Evolutionary conservation across 106 monocot genomes (phyloP).

Genomic region (Dioscorea dumetorum): DNA sequence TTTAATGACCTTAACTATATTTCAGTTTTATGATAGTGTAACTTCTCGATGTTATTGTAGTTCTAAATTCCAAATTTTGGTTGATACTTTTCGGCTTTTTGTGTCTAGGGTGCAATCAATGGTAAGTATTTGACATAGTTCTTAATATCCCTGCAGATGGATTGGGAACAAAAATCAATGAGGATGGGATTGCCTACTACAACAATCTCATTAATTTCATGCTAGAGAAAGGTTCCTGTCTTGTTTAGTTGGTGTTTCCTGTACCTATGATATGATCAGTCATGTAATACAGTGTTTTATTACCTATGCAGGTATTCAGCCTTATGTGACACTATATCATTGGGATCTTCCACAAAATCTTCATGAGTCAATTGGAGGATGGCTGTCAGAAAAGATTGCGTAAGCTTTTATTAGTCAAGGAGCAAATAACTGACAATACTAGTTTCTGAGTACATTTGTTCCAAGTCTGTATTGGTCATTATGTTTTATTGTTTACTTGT

Average conservation of each 20-base stretch:
- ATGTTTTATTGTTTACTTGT: too few species aligned
- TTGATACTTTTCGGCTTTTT: too few species aligned
- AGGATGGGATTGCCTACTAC: slow-evolving; percentile 80
- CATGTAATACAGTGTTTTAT: slow-evolving; percentile 1
- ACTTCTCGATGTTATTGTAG: too few species aligned
- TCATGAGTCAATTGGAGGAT: slow-evolving; percentile 61
- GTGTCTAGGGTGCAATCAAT: background rate
- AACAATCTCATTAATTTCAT: slow-evolving; percentile 78
- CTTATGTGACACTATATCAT: slow-evolving; percentile 89
- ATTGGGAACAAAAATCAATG: slow-evolving; percentile 63
- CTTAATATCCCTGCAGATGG: slow-evolving; percentile 58
- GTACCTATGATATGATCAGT: background rate
- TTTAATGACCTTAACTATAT: too few species aligned
- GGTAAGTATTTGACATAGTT: background rate
- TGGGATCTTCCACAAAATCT: slow-evolving; percentile 95
- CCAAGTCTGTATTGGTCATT: too few species aligned
- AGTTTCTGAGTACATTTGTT: too few species aligned
- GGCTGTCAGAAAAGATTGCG: slow-evolving; percentile 85
- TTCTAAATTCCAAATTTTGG: too few species aligned
- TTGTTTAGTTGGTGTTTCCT: slow-evolving; percentile 13
- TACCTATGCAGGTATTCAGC: slow-evolving; percentile 69
- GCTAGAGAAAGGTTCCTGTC: slow-evolving; percentile 71
- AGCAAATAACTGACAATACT: too few species aligned
- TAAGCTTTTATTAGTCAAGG: slow-evolving; percentile 21
- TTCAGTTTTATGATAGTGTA: too few species aligned